These are phyloP conservation scores for Blumeria hordei DNA, from an alignment of 2,329 filamentous ascomycete genomes.

Conservation along the genomic window DNA sequence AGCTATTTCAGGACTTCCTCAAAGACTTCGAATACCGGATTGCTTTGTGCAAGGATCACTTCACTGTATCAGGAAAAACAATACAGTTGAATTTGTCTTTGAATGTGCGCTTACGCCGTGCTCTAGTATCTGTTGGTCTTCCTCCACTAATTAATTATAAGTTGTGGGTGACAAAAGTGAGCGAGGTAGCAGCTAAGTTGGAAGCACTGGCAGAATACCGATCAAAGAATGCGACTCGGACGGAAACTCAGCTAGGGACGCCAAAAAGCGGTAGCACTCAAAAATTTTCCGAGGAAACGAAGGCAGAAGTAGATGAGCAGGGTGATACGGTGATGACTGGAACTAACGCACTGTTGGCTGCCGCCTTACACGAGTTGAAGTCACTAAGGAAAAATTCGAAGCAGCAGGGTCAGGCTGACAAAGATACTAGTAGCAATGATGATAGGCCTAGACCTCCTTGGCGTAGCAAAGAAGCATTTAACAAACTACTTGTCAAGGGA, in stretches of 20 bases:
- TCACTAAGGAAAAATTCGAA: background rate
- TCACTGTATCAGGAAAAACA: background rate
- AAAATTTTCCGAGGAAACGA: background rate
- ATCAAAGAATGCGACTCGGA: background rate
- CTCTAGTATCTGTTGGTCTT: background rate
- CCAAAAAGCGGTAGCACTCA: background rate
- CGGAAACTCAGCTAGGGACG: background rate
- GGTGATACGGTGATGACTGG: background rate
- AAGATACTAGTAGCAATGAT: background rate
- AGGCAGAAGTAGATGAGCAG: background rate
- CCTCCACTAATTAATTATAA: background rate
- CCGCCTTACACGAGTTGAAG: background rate
- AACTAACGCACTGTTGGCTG: background rate
- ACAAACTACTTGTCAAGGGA: background rate
- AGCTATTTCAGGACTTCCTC: background rate
- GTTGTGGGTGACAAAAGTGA: background rate
- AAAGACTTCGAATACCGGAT: slow-evolving; percentile 1
- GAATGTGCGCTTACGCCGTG: background rate
- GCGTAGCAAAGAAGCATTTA: background rate
- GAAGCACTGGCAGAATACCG: background rate
- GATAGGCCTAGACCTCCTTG: background rate
- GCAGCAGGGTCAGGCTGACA: background rate
- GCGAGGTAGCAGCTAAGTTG: background rate
- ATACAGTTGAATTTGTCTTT: background rate
- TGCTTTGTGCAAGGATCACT: background rate